Conservation (phyloP, 768 basidiomycete species). For the Trametes punicea region DNA sequence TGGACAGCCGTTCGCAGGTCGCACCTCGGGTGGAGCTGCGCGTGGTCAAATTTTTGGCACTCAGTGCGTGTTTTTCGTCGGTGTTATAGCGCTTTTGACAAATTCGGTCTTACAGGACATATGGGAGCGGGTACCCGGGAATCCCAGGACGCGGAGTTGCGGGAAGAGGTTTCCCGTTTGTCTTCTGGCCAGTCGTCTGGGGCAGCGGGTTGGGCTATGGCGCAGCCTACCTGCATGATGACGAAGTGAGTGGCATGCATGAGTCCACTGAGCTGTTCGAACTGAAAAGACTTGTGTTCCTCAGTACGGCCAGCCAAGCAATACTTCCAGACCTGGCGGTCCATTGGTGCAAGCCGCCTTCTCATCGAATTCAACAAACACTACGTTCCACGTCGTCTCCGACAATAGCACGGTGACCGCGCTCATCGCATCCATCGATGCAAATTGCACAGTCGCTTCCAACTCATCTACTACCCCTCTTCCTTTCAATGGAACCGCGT, state of each 20-base stretch:
- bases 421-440: conserved; percentile 28
- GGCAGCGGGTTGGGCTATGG: conserved; percentile 30
- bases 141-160: conserved; percentile 41
- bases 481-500: conserved; percentile 30
- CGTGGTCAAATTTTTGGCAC: conserved; percentile 27
- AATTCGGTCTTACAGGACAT: conserved; percentile 34
- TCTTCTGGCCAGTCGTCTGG: conserved; percentile 65
- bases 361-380: conserved; percentile 27
- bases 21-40: conserved; percentile 51
- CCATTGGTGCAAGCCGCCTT: conserved; percentile 28
- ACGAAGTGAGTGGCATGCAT: conserved; percentile 36
- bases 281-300: conserved; percentile 30
- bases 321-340: conserved; percentile 36
- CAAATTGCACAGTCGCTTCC: conserved; percentile 31
- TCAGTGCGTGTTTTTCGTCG: neutral
- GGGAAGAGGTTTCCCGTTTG: conserved; percentile 57
- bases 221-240: conserved; percentile 33
- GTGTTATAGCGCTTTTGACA: neutral
- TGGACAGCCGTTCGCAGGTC: conserved; percentile 32
- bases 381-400: conserved; percentile 34
- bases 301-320: conserved; percentile 36
- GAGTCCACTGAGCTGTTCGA: conserved; percentile 23
- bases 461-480: conserved; percentile 30
- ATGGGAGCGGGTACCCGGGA: conserved; percentile 66
- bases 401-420: conserved; percentile 34